Conservation (phyloP, 768 basidiomycete species). For the Boletellus sp. region DNA sequence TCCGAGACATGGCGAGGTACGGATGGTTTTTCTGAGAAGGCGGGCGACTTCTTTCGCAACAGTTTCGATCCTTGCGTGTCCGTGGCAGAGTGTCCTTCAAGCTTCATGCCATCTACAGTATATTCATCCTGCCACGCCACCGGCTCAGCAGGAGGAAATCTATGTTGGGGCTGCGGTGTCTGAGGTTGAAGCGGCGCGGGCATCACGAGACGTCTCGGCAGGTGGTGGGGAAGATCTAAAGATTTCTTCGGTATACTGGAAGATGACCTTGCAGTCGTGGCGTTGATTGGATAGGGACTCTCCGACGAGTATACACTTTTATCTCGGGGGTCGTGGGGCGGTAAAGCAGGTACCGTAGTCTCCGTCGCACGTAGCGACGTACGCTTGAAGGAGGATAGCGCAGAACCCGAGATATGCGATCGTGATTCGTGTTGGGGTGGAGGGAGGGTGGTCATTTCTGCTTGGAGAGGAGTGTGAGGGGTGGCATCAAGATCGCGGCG, state of each 20-base stretch:
- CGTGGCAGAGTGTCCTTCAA: constrained; percentile 6
- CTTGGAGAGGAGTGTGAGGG: constrained; percentile 14
- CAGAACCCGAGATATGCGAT: constrained; percentile 1
- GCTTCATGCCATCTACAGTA: neutral
- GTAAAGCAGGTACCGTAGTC: neutral
- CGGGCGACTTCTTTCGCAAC: constrained; percentile 23
- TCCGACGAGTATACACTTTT: constrained; percentile 11
- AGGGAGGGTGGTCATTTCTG: constrained; percentile 16
- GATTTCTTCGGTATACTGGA: constrained; percentile 6
- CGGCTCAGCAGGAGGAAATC: constrained; percentile 5
- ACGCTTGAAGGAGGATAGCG: constrained; percentile 5
- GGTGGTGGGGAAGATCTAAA: constrained; percentile 29
- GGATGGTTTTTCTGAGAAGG: constrained; percentile 23
- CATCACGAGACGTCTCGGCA: constrained; percentile 72
- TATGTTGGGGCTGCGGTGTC: constrained; percentile 12
- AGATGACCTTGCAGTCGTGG: constrained; percentile 2
- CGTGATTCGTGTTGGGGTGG: constrained; percentile 21
- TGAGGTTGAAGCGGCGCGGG: constrained; percentile 58
- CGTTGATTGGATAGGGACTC: constrained; percentile 2
- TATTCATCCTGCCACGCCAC: constrained; percentile 4
- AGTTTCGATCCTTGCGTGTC: constrained; percentile 16
- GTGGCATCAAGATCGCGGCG: constrained; percentile 8
- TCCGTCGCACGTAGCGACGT: constrained; percentile 3
- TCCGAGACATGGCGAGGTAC: constrained; percentile 24
- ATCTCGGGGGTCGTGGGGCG: constrained; percentile 1